Base-by-base conservation (phyloP, 2,329 filamentous ascomycete species). In the Samsoniella hepiali region DNA sequence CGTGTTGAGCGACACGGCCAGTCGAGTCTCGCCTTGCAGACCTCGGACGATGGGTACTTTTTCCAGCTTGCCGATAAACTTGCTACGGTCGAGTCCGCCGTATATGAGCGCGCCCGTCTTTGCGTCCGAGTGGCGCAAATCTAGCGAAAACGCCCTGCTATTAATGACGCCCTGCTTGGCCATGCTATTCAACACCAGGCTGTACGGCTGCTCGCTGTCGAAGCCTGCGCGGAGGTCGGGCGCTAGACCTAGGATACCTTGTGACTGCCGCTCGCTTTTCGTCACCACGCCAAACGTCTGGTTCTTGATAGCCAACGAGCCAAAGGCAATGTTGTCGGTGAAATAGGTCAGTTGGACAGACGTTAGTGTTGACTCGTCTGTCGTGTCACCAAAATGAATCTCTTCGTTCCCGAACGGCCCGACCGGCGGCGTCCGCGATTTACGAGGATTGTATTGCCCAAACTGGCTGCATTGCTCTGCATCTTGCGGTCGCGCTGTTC, bases 201-300 rank as follows among this genome's bases (percentile, higher is more conserved):
- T 81, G 63, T 89, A 88, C 2, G 76, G 76, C 49, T 69, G 60
- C 3, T 69, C 40, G 49, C 68, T 65, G 13, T 69, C 69, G 72
- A 80, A 72, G 56, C 84, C 72, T 69, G 76, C 67, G 5, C 71
- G 64, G 45, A 75, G 69, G 58, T 79, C 74, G 1, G 79, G 80
- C 0, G 77, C 81, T 3, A 84, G 76, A 9, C 82, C 82, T 49
- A 84, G 71, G 63, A 85, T 84, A 31, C 82, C 82, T 64, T 81
- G 77, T 22, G 80, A 76, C 65, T 82, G 79, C n/a, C 78, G 74
- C n/a, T 77, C 69, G 17, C 80, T 82, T 27, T 72, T 65, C 8
- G 73, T 68, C 13, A 79, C 79, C 13, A 84, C 74, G 60, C 82
- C 82, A 66, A 84, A 83, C 8, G 81, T 80, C 69, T 84, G 82